A percentile compares a stretch with the other conserved stretches of the same genome.
phyloP scores from a whole-genome alignment of 2,329 filamentous ascomycete genomes.

The Cercospora sp. region DNA sequence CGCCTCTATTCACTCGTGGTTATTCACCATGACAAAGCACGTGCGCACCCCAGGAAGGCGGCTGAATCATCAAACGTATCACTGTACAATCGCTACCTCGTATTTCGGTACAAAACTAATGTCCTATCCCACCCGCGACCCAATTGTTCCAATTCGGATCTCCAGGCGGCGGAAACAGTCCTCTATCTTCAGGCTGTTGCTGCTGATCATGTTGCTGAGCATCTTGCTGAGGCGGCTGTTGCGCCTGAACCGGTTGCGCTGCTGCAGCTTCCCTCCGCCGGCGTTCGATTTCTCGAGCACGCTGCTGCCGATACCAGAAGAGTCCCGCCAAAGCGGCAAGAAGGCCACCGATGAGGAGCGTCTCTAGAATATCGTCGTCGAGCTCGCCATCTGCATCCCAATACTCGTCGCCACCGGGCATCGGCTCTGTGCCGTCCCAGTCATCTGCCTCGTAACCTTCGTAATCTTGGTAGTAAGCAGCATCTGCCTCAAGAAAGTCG shows the following conservation, averaged over 20 bases:
- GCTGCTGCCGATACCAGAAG: constrained; percentile 76
- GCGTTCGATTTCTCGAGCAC: constrained; percentile 54
- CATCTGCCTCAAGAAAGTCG: constrained; percentile 70
- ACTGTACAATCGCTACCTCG: not conserved
- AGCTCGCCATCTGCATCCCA: constrained; percentile 61
- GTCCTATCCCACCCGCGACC: constrained; percentile 66
- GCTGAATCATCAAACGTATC: not conserved
- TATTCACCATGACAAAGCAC: not conserved
- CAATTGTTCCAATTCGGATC: constrained; percentile 69
- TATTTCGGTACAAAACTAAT: constrained; percentile 39
- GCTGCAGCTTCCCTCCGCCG: constrained; percentile 47
- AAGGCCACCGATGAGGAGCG: constrained; percentile 76
- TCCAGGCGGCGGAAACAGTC: constrained; percentile 64
- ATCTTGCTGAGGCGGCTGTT: constrained; percentile 37
- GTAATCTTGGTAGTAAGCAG: constrained; percentile 35
- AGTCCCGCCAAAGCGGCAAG: constrained; percentile 72
- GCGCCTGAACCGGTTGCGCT: constrained; percentile 25
- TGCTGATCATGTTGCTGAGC: constrained; percentile 41
- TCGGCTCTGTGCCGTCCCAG: constrained; percentile 47
- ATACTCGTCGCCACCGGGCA: constrained; percentile 54
- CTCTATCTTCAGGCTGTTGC: constrained; percentile 49
- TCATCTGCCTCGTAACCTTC: constrained; percentile 55
- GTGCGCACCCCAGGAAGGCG: not conserved
- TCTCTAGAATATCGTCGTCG: constrained; percentile 78
- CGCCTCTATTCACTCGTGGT: not conserved